Conservation (phyloP, 208 protist species). For the Acanthamoeba divionensis region DNA sequence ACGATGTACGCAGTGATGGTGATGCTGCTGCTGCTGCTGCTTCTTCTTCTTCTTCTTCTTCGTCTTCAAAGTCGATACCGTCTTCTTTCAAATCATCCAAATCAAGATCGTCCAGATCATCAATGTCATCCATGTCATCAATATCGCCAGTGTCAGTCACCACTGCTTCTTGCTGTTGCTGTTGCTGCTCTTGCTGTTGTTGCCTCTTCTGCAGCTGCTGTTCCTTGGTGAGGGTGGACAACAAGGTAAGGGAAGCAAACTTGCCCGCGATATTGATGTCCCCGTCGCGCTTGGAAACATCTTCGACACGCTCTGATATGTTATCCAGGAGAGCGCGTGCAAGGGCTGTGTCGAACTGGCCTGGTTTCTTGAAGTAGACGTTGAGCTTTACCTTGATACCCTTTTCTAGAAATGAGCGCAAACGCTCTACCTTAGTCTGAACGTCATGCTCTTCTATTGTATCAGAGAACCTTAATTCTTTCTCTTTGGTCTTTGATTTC, state of each 20-base stretch:
- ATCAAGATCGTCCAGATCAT: no score
- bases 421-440: neutral
- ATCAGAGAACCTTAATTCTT: neutral
- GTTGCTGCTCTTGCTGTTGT: no score
- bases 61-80: no score
- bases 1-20: no score
- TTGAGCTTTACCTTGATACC: neutral
- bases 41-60: no score
- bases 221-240: neutral
- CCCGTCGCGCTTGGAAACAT: neutral
- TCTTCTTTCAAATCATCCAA: no score
- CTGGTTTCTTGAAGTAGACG: neutral
- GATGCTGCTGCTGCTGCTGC: no score
- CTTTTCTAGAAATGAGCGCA: neutral
- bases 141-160: no score
- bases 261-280: neutral
- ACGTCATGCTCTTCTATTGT: neutral
- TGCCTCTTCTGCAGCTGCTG: no score
- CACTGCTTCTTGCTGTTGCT: no score
- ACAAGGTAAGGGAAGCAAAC: neutral
- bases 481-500: neutral
- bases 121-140: no score
- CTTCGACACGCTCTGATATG: neutral
- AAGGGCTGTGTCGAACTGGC: neutral
- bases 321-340: neutral